Evolutionary conservation across 495 filamentous ascomycete species (phyloP), one percentile per base, ranked within the genome.

Genomic region (Bacidia gigantensis): DNA sequence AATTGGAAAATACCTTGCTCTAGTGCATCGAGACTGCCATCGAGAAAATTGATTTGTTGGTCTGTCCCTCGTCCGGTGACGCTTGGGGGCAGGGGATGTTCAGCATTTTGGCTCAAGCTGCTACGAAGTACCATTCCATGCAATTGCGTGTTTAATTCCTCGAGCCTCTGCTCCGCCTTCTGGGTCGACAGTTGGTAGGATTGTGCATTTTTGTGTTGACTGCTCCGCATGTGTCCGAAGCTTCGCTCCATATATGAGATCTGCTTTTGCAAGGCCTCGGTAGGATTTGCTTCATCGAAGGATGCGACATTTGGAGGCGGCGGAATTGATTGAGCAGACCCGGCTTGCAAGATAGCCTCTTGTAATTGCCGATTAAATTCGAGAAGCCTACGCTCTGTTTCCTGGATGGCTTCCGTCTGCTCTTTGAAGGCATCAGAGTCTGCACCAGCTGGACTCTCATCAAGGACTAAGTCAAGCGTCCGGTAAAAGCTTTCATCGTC

Each of bases 401-500:
- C 77, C 17, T 82, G 68, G 53, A 75, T 63, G 11, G 68, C 67
- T 23, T 69, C 60, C 11, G 67, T 56, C 44, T 62, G 57, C 29
- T 56, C 43, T 48, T 51, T 38, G 48, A 56, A 56, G 53, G 56
- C 53, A 2, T 48, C 35, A 23, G 49, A 60, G 39, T 51, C 49
- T 23, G 56, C 53, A 23, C 58, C 65, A 25, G 62, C 48, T 32
- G 59, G 11, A 57, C 61, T 65, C 67, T 69, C 66, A 48, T 67
- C 79, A 50, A 86, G 77, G 39, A 81, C 62, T 50, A 80, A 74
- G 54, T 93, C 85, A 1, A 83, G 73, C 1, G 78, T 74, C 47
- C 76, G 73, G 59, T 95, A 95, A 26, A 89, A 71, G 62, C 81
- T 89, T 53, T 82, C 73, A 52, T 93, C 86, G 11, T 77, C 75